phyloP scores from a whole-genome alignment of 495 filamentous ascomycete species.

The Evernia prunastri region DNA sequence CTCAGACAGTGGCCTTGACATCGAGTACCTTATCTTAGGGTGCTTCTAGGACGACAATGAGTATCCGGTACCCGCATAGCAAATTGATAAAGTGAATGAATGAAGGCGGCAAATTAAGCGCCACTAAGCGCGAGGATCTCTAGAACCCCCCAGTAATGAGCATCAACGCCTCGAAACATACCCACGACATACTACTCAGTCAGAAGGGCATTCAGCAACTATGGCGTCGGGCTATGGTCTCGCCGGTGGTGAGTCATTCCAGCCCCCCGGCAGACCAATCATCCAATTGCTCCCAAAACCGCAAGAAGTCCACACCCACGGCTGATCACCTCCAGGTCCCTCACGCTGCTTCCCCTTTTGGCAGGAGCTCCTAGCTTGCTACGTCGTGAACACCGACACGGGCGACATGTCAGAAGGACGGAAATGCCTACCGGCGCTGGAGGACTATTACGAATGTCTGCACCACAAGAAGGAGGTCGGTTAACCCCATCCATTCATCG shows the following conservation, averaged over 20 bases:
- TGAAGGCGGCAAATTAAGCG: slow-evolving; percentile 3
- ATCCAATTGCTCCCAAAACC: not conserved
- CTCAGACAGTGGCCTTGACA: not conserved
- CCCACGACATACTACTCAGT: not conserved
- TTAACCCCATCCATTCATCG: slow-evolving; percentile 13
- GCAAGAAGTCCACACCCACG: not conserved
- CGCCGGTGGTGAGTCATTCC: slow-evolving; percentile 18
- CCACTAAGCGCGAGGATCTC: not conserved
- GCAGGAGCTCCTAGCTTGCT: slow-evolving; percentile 88
- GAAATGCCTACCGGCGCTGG: slow-evolving; percentile 82
- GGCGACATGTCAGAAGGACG: slow-evolving; percentile 73
- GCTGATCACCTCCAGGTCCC: slow-evolving; percentile 51
- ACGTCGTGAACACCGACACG: slow-evolving; percentile 70
- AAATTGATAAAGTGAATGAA: too few relatives aligned
- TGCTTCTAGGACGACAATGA: not conserved
- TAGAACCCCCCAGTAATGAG: not conserved
- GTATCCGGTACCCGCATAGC: too few relatives aligned
- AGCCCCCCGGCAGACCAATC: not conserved
- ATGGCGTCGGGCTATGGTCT: slow-evolving; percentile 29
- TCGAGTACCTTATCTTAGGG: too few relatives aligned
- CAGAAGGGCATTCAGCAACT: not conserved
- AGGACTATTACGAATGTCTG: slow-evolving; percentile 98
- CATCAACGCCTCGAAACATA: not conserved
- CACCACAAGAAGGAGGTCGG: slow-evolving; percentile 96
- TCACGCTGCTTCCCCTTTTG: slow-evolving; percentile 97